Base-by-base conservation (phyloP, 2,329 filamentous ascomycete species). In the Paecilomyces sp. region DNA sequence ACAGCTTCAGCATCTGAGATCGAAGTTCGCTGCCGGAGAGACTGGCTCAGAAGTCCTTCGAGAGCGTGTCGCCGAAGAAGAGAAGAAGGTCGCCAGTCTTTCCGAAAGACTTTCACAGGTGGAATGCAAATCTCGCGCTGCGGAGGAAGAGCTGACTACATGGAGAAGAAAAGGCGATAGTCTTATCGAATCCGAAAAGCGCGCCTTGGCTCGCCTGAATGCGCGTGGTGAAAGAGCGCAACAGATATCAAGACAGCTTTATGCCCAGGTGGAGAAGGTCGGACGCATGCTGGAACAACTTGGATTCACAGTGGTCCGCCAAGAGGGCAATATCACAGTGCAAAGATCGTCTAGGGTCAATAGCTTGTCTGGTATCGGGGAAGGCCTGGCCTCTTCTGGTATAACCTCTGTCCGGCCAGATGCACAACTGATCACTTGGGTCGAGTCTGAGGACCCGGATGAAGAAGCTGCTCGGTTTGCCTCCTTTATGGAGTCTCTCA, bases 191-290 rank as follows among this genome's bases (percentile, higher is more conserved):
- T 65, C 67, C 22, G 71, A 73, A 58, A 66, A 72, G 24, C 67
- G 68, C 25, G 65, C 69, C 15, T 79, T 79, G 15, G 77, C 77
- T 25, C 85, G 87, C 56, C 85, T 91, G 54, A 86, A 91, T 52
- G 82, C 85, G 54, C 89, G 91, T 54, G 88, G 88, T 50, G 79
- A 82, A 57, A 88, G 87, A 63, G 88, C 91, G 4, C 91, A 90
- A 71, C 91, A 97, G 63, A 79, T 97, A 12, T 95, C 92, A 1
- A 89, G 92, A 68, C 86, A 88, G 59, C 80, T 97, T 3, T 95
- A 91, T 71, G 83, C 86, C 1, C 90, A 96, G 62, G 92, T 94
- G 63, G 90, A 95, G 66, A 88, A 91, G 25, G 80, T 97, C n/a
- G 84, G 85, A 61, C 86, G 88, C 57, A 85, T 99, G 55, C 81